Conservation (phyloP, 2,329 filamentous ascomycete species). For the Calonectria naviculata region DNA sequence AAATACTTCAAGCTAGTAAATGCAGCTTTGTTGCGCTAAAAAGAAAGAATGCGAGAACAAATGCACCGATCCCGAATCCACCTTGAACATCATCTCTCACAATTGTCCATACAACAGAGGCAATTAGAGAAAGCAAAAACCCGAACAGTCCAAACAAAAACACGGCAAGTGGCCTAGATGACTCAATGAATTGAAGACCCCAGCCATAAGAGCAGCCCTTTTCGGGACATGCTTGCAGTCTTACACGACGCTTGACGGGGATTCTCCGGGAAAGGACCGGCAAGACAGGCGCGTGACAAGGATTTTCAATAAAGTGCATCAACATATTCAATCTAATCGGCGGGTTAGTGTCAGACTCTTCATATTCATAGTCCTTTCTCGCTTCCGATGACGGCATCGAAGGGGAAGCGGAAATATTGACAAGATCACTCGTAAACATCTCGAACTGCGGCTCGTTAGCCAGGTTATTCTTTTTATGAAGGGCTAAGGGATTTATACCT, state of each 20-base stretch:
- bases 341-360: slow-evolving; percentile 16
- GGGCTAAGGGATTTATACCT: not conserved
- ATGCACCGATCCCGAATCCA: slow-evolving; percentile 1
- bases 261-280: slow-evolving; percentile 14
- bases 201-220: not conserved
- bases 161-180: not conserved
- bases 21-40: not conserved
- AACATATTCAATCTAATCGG: slow-evolving; percentile 13
- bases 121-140: not conserved
- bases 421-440: not conserved
- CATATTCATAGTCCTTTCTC: slow-evolving; percentile 8
- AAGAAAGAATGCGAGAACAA: not conserved
- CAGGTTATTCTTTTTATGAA: not conserved
- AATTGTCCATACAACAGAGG: not conserved
- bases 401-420: not conserved
- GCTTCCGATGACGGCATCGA: not conserved
- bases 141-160: not conserved
- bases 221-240: not conserved
- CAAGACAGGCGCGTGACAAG: slow-evolving; percentile 1
- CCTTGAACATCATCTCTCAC: slow-evolving; percentile 12
- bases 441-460: not conserved
- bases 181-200: not conserved
- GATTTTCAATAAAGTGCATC: slow-evolving; percentile 21
- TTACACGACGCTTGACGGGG: not conserved
- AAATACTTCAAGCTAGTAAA: not conserved